Evolutionary conservation across 2,329 filamentous ascomycete genomes (phyloP), one percentile per base, ranked within the genome.

Genomic region (Aspergillus proliferans): DNA sequence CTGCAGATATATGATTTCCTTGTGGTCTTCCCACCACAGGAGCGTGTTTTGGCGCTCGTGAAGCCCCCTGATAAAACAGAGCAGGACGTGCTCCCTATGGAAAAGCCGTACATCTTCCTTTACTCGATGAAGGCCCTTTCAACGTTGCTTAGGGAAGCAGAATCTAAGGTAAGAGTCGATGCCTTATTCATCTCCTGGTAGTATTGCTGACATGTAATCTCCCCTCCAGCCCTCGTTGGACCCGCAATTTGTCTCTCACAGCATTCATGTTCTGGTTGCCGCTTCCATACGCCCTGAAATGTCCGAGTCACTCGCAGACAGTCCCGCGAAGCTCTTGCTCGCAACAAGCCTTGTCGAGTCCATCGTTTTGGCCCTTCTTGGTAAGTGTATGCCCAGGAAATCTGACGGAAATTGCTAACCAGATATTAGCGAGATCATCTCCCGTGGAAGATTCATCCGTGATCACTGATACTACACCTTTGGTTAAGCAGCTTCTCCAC

Each of bases 61-160:
- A 76, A 80, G 46, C 75, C 77, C 7, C 68, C 75, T 2, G 63
- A 69, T 1, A 75, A 73, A n/a, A 72, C 77, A 0, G 79, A 83
- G 51, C 67, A 71, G 9, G 77, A 85, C 9, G 71, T 90, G 1
- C 90, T 93, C 52, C 84, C 86, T 6, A 67, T 80, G 1, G 77
- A 79, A 0, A 82, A 86, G 50, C 85, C 85, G 2, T 90, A 83
- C 72, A 86, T 85, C 58, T 82, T 83, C 2, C 74, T 90, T 0
- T 94, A 91, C 63, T 85, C 85, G 2, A 69, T 89, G 1, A 78
- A 85, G 60, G 81, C 84, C 1, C 73, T 95, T 36, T 72, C 76
- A 19, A 77, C 82, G 47, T 85, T 84, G 62, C 74, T 89, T 36
- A 70, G 74, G 22, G 69, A 68, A 52, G 71, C 72, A 62, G 70